phyloP scores from a whole-genome alignment of 352 stramenopile genomes.

The Pythium diclinum region DNA sequence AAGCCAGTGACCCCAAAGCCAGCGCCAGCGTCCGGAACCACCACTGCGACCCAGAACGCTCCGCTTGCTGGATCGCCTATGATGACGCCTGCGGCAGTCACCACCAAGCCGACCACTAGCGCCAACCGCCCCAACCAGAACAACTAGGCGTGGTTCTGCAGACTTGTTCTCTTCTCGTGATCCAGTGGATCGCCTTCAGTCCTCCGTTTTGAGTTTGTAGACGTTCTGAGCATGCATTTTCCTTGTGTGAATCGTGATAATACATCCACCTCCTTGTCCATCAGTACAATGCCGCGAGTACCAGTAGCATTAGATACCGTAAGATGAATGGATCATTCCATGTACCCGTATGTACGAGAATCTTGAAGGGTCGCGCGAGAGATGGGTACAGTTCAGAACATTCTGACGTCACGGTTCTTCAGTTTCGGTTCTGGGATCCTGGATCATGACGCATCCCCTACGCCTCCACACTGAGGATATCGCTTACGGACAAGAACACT shows the following conservation, averaged over 20 bases:
- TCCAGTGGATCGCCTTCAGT: not conserved
- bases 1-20: not conserved
- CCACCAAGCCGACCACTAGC: conserved; percentile 3
- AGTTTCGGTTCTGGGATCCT: not conserved
- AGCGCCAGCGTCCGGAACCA: not conserved
- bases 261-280: conserved; percentile 1
- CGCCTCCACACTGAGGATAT: not conserved
- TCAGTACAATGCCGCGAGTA: not conserved
- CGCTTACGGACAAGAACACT: not conserved
- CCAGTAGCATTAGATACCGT: too few species aligned
- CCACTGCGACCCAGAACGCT: not conserved
- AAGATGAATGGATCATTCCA: not conserved
- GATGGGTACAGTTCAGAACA: conserved; percentile 3
- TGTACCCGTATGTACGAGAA: too few species aligned
- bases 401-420: conserved; percentile 5
- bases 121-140: conserved; percentile 17
- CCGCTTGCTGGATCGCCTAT: not conserved
- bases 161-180: not conserved
- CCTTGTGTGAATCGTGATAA: not conserved
- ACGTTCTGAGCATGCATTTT: conserved; percentile 3
- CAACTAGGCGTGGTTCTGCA: conserved; percentile 6
- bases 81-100: conserved; percentile 6
- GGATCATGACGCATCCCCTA: not conserved
- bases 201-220: not conserved
- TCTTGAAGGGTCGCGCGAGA: not conserved